These are phyloP conservation scores for Yamadazyma conglobata DNA, from an alignment of 1,139 yeast genomes.

Conservation along the genomic window DNA sequence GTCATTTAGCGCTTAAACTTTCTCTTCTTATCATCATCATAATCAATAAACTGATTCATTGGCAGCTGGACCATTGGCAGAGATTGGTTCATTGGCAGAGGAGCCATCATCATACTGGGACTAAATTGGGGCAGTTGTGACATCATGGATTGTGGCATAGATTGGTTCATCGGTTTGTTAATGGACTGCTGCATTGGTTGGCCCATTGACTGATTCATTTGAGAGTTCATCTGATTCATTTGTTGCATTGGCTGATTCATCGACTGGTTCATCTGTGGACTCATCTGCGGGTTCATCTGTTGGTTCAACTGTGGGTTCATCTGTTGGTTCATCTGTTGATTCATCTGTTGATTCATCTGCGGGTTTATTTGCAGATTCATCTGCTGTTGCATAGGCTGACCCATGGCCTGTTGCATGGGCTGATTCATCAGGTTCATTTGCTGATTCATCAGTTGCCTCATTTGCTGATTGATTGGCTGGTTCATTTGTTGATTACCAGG, in stretches of 20 bases:
- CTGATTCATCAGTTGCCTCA: slow-evolving; percentile 21
- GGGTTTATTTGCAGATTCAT: too few relatives aligned
- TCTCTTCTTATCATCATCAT: slow-evolving; percentile 13
- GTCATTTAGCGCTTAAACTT: slow-evolving; percentile 8
- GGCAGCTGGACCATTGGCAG: slow-evolving; percentile 12
- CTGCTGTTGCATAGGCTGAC: slow-evolving; percentile 2
- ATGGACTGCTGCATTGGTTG: slow-evolving; percentile 1
- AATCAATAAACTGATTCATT: slow-evolving; percentile 10
- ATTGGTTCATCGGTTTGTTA: neutral
- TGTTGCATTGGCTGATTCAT: slow-evolving; percentile 20
- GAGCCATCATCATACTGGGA: slow-evolving; percentile 13
- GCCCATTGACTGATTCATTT: slow-evolving; percentile 2
- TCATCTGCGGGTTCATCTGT: slow-evolving; percentile 10
- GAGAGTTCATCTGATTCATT: slow-evolving; percentile 12
- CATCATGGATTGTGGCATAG: slow-evolving; percentile 4
- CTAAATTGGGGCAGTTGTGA: slow-evolving; percentile 11
- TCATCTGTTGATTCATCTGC: slow-evolving; percentile 8
- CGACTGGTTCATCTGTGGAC: slow-evolving; percentile 17
- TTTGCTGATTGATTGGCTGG: slow-evolving; percentile 11
- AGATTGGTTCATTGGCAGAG: slow-evolving; percentile 10
- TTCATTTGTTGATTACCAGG: slow-evolving; percentile 5
- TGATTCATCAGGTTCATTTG: slow-evolving; percentile 16
- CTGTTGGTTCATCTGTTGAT: slow-evolving; percentile 7
- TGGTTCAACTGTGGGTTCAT: too few relatives aligned
- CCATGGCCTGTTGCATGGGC: slow-evolving; percentile 5